Conservation (phyloP, 495 filamentous ascomycete species). For the Xylaria flabelliformis region DNA sequence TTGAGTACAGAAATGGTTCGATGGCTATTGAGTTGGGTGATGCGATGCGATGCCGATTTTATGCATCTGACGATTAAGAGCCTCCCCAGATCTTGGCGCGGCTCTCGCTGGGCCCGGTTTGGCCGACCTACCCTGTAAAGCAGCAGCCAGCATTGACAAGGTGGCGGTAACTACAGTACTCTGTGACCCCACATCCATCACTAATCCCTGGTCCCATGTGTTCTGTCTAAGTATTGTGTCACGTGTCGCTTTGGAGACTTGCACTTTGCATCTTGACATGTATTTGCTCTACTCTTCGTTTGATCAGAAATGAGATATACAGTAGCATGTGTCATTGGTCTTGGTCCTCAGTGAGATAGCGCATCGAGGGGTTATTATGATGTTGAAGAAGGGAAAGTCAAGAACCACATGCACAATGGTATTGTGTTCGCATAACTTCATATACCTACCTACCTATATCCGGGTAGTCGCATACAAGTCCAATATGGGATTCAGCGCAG, state of each 20-base stretch:
- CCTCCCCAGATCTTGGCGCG: constrained; percentile 29
- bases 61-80: constrained; percentile 8
- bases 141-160: neutral
- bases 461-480: neutral
- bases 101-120: constrained; percentile 7
- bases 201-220: too few relatives aligned
- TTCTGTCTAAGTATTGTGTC: neutral
- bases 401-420: neutral
- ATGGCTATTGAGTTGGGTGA: neutral
- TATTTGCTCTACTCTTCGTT: neutral
- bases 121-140: constrained; percentile 3
- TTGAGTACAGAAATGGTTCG: neutral
- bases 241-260: neutral
- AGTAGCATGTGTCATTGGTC: neutral
- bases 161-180: constrained; percentile 10
- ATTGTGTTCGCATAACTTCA: neutral
- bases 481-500: neutral
- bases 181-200: neutral
- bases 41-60: constrained; percentile 18
- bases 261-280: neutral
- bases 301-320: neutral
- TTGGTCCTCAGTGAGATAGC: neutral
- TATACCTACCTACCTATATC: too few relatives aligned
- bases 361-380: neutral
- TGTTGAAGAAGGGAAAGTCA: neutral